These are phyloP conservation scores for Aspergillus ruber DNA, from an alignment of 2,329 filamentous ascomycete genomes.

Conservation along the genomic window DNA sequence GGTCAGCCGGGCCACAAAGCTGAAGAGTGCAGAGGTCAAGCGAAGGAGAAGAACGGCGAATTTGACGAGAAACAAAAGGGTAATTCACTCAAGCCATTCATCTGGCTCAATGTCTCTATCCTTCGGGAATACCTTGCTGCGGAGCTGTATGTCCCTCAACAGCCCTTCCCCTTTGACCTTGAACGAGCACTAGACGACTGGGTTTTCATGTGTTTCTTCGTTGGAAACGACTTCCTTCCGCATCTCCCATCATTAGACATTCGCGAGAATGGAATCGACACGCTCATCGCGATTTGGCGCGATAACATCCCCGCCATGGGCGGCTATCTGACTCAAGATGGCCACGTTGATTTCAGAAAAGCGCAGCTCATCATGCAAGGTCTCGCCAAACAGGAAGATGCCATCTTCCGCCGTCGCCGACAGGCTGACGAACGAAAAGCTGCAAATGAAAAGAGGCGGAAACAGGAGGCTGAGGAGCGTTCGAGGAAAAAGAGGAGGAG, in stretches of 20 bases:
- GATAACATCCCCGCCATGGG: constrained; percentile 88
- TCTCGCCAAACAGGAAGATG: constrained; percentile 85
- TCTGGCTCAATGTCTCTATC: constrained; percentile 92
- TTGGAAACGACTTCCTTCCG: constrained; percentile 95
- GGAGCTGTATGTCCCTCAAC: constrained; percentile 74
- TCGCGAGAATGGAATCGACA: constrained; percentile 93
- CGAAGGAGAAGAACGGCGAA: constrained; percentile 70
- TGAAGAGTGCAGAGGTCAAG: constrained; percentile 72
- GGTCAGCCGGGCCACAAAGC: constrained; percentile 89
- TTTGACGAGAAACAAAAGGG: constrained; percentile 74
- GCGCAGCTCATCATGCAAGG: constrained; percentile 84
- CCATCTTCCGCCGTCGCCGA: constrained; percentile 82
- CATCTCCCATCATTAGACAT: constrained; percentile 97
- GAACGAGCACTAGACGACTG: constrained; percentile 94
- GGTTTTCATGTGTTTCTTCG: constrained; percentile 99
- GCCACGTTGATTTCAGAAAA: constrained; percentile 76
- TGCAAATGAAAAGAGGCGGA: constrained; percentile 70
- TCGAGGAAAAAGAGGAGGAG: constrained; percentile 38
- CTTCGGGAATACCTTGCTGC: constrained; percentile 87
- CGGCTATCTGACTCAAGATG: constrained; percentile 93
- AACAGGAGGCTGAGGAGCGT: constrained; percentile 53
- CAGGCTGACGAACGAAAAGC: constrained; percentile 79
- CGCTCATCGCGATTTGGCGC: constrained; percentile 92
- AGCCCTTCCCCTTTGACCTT: constrained; percentile 85
- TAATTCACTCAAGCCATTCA: constrained; percentile 77